phyloP scores from a whole-genome alignment of 306 rosid genomes.

The Quercus variabilis region DNA sequence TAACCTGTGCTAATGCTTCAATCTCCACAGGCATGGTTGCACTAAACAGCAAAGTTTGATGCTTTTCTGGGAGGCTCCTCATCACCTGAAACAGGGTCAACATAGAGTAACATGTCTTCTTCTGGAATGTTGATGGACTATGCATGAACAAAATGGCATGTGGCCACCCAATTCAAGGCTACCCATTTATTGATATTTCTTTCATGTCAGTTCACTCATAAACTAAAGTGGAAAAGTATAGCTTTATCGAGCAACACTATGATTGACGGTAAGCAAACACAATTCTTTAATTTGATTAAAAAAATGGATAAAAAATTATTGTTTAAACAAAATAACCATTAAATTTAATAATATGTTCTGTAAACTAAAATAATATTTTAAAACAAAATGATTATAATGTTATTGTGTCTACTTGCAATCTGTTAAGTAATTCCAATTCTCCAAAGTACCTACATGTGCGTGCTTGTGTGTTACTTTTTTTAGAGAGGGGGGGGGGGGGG shows the following conservation, averaged over 20 bases:
- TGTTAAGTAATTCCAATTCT: not conserved
- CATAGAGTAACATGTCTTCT: constrained; percentile 12
- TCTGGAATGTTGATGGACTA: constrained; percentile 5
- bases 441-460: not conserved
- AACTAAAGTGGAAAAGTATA: not conserved
- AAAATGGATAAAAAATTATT: not conserved
- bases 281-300: not conserved
- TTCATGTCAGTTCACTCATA: not conserved
- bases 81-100: constrained; percentile 51
- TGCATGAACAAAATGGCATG: not conserved
- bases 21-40: constrained; percentile 94
- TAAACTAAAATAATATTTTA: not conserved
- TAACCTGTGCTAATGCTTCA: constrained; percentile 73
- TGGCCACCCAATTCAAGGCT: not conserved
- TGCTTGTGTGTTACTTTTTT: not conserved
- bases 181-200: not conserved
- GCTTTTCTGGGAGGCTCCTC: constrained; percentile 75
- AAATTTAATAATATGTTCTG: not conserved
- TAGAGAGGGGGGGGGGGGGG: not conserved
- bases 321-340: not conserved
- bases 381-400: too few relatives aligned
- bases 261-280: not conserved
- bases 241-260: not conserved
- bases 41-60: constrained; percentile 81
- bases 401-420: not conserved